A percentile compares a stretch with the other conserved stretches of the same genome.
Conservation (phyloP, 225 moss, liverwort and hornwort species). For the Thuidium tamariscinum region DNA sequence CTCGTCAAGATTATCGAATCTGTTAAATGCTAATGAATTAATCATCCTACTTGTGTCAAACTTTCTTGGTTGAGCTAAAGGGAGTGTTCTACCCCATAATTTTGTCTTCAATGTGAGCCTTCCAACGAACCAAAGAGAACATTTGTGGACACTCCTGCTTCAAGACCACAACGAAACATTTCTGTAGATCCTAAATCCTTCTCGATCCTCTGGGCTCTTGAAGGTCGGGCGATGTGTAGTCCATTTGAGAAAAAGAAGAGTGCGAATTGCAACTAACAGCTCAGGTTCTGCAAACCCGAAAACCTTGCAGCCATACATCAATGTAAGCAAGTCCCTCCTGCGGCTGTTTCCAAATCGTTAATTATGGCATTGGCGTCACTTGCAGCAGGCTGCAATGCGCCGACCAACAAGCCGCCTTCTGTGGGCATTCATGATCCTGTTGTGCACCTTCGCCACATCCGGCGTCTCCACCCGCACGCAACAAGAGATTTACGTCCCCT, state of each 20-base stretch:
- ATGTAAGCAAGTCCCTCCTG: neutral
- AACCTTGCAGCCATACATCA: neutral
- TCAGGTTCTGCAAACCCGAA: neutral
- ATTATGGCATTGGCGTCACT: no score
- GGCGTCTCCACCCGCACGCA: neutral
- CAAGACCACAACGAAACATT: neutral
- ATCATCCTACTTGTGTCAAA: neutral
- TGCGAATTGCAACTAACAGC: no score
- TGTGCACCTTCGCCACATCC: neutral
- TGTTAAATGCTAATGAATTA: neutral
- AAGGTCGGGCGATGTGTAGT: neutral
- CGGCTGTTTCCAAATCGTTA: no score
- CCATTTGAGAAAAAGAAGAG: neutral
- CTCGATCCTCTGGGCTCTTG: neutral
- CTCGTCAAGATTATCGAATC: neutral
- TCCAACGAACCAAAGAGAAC: neutral
- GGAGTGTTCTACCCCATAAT: neutral
- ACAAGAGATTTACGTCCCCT: slow-evolving; percentile 10
- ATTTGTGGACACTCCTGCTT: neutral
- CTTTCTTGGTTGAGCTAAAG: neutral
- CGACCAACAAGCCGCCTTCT: no score
- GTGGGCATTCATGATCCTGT: no score
- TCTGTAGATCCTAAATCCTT: neutral
- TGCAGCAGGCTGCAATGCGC: no score
- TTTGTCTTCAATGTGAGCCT: neutral